phyloP scores from a whole-genome alignment of 306 rosid species.

The Mimosa bimucronata region DNA sequence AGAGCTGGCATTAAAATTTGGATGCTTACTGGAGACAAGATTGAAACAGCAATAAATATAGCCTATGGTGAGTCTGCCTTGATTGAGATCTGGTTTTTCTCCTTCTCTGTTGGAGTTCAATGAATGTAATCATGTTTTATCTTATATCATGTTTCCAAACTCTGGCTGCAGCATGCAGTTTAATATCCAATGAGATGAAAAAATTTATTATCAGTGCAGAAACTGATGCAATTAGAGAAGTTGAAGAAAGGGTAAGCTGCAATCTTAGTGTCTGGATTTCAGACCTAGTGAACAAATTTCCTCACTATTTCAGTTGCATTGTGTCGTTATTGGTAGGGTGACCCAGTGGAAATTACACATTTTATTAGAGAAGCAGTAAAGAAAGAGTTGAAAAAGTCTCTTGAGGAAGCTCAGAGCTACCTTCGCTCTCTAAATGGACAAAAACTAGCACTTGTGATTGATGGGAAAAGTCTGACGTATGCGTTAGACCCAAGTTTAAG shows the following conservation, averaged over 20 bases:
- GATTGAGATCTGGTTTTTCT: conserved; percentile 21
- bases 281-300: conserved; percentile 22
- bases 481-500: conserved; percentile 91
- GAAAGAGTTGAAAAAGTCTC: conserved; percentile 65
- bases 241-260: conserved; percentile 78
- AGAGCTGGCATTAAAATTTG: conserved; percentile 97
- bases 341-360: conserved; percentile 91
- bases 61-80: conserved; percentile 77
- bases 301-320: conserved; percentile 5
- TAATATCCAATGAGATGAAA: conserved; percentile 91
- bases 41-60: conserved; percentile 98
- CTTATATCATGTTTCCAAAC: conserved; percentile 29
- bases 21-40: conserved; percentile 98
- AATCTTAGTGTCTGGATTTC: conserved; percentile 24
- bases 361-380: conserved; percentile 88
- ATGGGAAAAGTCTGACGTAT: conserved; percentile 95
- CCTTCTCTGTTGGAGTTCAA: conserved; percentile 16
- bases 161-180: conserved; percentile 78
- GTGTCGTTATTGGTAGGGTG: conserved; percentile 63
- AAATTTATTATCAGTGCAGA: conserved; percentile 90
- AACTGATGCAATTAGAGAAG: conserved; percentile 93
- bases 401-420: conserved; percentile 73
- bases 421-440: conserved; percentile 63
- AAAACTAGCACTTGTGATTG: conserved; percentile 90
- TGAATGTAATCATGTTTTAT: not conserved